Conservation (phyloP, 495 filamentous ascomycete species). For the Penicillium cosmopolitanum region DNA sequence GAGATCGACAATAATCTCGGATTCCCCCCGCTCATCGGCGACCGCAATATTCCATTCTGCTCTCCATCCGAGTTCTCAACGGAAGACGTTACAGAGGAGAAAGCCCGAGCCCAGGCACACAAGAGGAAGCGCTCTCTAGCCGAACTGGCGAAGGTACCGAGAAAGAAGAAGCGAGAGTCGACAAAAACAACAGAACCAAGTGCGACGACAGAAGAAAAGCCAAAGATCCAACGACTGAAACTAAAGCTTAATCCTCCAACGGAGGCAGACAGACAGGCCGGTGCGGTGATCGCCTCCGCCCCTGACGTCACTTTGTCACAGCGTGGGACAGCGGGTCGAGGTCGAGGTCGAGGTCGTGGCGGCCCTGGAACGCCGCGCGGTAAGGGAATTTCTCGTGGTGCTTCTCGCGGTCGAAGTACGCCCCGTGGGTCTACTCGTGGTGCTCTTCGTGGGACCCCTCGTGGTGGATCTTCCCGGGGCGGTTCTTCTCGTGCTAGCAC, state of each 20-base stretch:
- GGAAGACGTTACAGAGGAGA: conserved; percentile 24
- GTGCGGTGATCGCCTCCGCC: not conserved
- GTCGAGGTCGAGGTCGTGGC: not conserved
- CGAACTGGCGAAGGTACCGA: not conserved
- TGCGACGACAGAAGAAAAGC: not conserved
- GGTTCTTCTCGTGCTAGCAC: not conserved
- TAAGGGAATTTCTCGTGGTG: not conserved
- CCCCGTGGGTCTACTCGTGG: not conserved
- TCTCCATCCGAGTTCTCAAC: conserved; percentile 8
- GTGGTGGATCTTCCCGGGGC: not conserved
- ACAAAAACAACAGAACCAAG: not conserved
- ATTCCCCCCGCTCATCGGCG: conserved; percentile 44
- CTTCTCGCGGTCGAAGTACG: not conserved
- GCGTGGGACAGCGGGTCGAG: not conserved
- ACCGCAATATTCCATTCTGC: conserved; percentile 39
- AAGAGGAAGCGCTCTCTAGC: conserved; percentile 2
- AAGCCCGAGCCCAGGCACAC: conserved; percentile 4
- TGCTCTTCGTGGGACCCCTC: not conserved
- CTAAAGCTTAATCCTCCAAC: conserved; percentile 6
- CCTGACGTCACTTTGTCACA: not conserved
- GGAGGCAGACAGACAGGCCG: not conserved
- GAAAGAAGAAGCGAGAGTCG: not conserved
- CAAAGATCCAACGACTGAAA: conserved; percentile 6
- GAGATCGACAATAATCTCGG: conserved; percentile 39
- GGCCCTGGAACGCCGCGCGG: not conserved